Conservation (phyloP, 106 monocot species). For the Posidonia australis region DNA sequence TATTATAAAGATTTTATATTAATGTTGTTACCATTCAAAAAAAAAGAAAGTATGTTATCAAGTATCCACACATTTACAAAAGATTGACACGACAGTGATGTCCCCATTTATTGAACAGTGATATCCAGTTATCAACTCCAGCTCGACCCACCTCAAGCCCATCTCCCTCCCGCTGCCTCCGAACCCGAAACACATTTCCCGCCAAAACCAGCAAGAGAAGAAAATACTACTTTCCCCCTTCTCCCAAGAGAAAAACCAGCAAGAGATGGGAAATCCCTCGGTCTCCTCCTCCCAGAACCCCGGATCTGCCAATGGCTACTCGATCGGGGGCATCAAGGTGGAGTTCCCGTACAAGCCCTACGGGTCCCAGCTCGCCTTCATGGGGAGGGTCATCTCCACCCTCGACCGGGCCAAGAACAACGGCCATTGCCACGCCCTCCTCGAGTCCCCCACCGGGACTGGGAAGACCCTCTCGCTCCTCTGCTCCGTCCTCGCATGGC, state of each 20-base stretch:
- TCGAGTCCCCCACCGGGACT: constrained; percentile 97
- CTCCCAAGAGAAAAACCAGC: neutral
- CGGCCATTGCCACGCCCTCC: constrained; percentile 80
- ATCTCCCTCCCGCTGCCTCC: neutral
- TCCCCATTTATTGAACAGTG: too few relatives aligned
- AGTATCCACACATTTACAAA: too few relatives aligned
- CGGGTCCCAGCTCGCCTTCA: constrained; percentile 91
- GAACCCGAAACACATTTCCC: neutral
- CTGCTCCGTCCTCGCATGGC: constrained; percentile 94
- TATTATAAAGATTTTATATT: too few relatives aligned
- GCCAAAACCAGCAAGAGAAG: too few relatives aligned
- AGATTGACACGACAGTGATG: too few relatives aligned
- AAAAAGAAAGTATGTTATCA: too few relatives aligned
- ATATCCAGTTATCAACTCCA: too few relatives aligned
- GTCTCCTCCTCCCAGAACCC: neutral
- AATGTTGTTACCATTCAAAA: too few relatives aligned
- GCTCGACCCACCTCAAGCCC: neutral
- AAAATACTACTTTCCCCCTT: too few relatives aligned
- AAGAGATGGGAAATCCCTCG: neutral
- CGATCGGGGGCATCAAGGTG: constrained; percentile 82
- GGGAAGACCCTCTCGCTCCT: constrained; percentile 97
- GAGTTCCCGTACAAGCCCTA: constrained; percentile 98
- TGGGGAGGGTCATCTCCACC: constrained; percentile 88
- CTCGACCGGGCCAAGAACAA: constrained; percentile 64
- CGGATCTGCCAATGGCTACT: constrained; percentile 23